Evolutionary conservation across 306 rosid species (phyloP).

Genomic region (Clitoria ternatea): DNA sequence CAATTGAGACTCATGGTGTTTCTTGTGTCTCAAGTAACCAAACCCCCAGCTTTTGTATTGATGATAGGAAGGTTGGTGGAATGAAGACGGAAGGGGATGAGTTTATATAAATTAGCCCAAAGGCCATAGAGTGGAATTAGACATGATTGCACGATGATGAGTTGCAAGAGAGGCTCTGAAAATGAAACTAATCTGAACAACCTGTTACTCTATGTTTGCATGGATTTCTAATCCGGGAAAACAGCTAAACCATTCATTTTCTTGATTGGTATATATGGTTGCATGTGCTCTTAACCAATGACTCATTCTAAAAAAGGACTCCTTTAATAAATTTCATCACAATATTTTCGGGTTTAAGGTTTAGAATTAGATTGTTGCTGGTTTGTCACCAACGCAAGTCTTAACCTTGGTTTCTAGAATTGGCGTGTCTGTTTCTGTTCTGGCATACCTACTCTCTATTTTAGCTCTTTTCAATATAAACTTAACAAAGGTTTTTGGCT

Average conservation of each 20-base stretch:
- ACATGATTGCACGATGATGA: not conserved
- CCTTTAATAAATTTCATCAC: too few species aligned
- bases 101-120: conserved; percentile 29
- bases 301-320: too few species aligned
- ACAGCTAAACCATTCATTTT: conserved; percentile 35
- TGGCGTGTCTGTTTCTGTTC: not conserved
- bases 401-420: not conserved
- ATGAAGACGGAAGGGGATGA: not conserved
- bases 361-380: not conserved
- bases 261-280: conserved; percentile 28
- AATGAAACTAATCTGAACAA: conserved; percentile 9
- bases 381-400: not conserved
- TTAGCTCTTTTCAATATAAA: not conserved
- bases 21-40: conserved; percentile 26
- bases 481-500: not conserved
- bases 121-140: not conserved
- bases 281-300: not conserved
- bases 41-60: conserved; percentile 11
- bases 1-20: conserved; percentile 63
- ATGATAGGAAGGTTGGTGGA: conserved; percentile 5
- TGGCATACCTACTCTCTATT: not conserved
- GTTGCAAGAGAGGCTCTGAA: not conserved
- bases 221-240: conserved; percentile 28
- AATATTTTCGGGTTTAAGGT: not conserved
- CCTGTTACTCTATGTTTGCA: conserved; percentile 23